Percentiles rank a stretch among this genome's conserved stretches.
These are phyloP conservation scores for Oryza glaberrima DNA, from an alignment of 176 grass and related monocot species.

Conservation along the genomic window DNA sequence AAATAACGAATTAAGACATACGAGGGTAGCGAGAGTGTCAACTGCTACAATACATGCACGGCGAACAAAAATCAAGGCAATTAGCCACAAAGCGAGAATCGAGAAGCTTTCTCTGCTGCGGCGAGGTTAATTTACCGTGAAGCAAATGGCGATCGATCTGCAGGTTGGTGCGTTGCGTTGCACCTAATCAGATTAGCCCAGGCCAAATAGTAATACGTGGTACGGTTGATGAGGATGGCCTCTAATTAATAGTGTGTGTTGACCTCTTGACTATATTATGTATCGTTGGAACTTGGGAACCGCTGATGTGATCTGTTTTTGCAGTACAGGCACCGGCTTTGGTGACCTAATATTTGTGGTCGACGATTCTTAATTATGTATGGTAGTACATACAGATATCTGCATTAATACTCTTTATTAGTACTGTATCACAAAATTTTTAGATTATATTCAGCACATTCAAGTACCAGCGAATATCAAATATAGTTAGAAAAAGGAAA, in stretches of 20 bases:
- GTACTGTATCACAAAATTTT: neutral
- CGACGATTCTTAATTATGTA: neutral
- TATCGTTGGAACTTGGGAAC: neutral
- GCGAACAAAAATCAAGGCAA: neutral
- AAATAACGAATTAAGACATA: neutral
- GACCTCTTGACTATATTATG: slow-evolving; percentile 10
- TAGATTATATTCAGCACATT: neutral
- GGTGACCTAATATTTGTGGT: neutral
- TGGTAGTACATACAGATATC: neutral
- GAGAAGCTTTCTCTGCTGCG: neutral
- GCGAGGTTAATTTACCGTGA: slow-evolving; percentile 41
- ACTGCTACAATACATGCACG: neutral
- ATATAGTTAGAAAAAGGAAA: no score
- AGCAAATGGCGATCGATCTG: slow-evolving; percentile 4
- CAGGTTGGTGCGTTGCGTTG: slow-evolving; percentile 43
- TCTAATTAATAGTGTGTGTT: slow-evolving; percentile 37
- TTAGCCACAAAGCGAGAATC: neutral
- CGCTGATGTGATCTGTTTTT: neutral
- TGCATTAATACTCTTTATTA: neutral
- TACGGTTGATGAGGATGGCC: neutral
- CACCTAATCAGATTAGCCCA: slow-evolving; percentile 40
- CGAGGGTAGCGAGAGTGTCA: slow-evolving; percentile 10
- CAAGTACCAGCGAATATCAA: neutral
- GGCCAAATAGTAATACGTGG: slow-evolving; percentile 10
- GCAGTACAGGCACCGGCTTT: neutral